Evolutionary conservation across 768 basidiomycete species (phyloP).

Genomic region (Russula emetica): DNA sequence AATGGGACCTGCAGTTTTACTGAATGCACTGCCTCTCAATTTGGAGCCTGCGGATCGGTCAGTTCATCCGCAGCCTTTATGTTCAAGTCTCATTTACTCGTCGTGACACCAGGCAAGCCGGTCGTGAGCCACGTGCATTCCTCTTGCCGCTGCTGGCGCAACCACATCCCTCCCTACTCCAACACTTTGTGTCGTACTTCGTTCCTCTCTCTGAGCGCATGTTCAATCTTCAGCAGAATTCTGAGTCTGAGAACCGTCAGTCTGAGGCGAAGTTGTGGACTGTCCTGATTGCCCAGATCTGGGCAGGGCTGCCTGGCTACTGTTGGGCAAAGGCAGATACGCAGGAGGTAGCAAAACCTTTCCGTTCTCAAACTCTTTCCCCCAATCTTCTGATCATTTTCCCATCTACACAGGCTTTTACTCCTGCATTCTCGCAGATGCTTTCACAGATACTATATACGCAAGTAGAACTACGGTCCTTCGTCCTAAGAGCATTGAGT

Average conservation of each 20-base stretch:
- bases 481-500: constrained; percentile 78
- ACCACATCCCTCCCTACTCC: constrained; percentile 73
- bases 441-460: constrained; percentile 90
- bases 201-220: constrained; percentile 91
- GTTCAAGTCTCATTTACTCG: background rate
- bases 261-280: constrained; percentile 95
- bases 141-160: constrained; percentile 82
- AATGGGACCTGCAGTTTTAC: constrained; percentile 76
- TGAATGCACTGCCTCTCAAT: constrained; percentile 76
- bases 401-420: constrained; percentile 55
- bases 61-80: constrained; percentile 30
- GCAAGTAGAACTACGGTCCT: constrained; percentile 76
- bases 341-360: constrained; percentile 46
- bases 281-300: constrained; percentile 88
- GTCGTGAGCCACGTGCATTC: constrained; percentile 83
- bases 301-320: constrained; percentile 89
- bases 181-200: constrained; percentile 86
- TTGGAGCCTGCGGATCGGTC: constrained; percentile 78
- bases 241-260: constrained; percentile 64
- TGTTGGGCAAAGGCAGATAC: constrained; percentile 79
- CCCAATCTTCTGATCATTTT: background rate
- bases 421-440: constrained; percentile 75
- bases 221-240: constrained; percentile 81
- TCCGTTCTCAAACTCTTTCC: background rate
- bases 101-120: constrained; percentile 49